Conservation (phyloP, 78 protist species). For the Dictyostelium citrinum region DNA sequence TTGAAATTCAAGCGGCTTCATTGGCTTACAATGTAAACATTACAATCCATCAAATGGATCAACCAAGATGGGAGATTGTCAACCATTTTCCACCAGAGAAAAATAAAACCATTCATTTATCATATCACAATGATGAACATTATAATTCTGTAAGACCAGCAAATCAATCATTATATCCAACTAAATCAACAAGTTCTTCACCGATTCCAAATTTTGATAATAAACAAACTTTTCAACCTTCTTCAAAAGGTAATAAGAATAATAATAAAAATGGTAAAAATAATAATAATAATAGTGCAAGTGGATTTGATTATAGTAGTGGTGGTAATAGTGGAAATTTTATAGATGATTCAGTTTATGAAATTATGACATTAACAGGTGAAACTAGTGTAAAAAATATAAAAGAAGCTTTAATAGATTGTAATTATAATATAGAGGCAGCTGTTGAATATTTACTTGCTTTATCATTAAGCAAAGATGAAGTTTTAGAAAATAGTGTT, state of each 20-base stretch:
- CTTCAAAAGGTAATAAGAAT: neutral
- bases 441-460: conserved; percentile 56
- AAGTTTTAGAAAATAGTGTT: neutral
- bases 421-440: conserved; percentile 41
- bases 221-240: neutral
- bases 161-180: neutral
- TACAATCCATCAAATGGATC: conserved; percentile 77
- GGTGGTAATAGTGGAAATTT: neutral
- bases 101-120: conserved; percentile 33
- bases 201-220: neutral
- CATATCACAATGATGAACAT: conserved; percentile 83
- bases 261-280: neutral
- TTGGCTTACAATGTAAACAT: conserved; percentile 67
- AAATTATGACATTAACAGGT: conserved; percentile 65
- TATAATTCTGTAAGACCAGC: conserved; percentile 51
- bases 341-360: conserved; percentile 23
- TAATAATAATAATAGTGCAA: neutral
- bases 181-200: neutral
- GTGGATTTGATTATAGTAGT: neutral
- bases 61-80: conserved; percentile 76
- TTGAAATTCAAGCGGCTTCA: conserved; percentile 73
- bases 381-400: conserved; percentile 55
- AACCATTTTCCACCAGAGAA: conserved; percentile 45
- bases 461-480: neutral
- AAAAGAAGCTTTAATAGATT: conserved; percentile 66